Conservation (phyloP, 164 flowering plant genomes). For the Vitis amurensis region DNA sequence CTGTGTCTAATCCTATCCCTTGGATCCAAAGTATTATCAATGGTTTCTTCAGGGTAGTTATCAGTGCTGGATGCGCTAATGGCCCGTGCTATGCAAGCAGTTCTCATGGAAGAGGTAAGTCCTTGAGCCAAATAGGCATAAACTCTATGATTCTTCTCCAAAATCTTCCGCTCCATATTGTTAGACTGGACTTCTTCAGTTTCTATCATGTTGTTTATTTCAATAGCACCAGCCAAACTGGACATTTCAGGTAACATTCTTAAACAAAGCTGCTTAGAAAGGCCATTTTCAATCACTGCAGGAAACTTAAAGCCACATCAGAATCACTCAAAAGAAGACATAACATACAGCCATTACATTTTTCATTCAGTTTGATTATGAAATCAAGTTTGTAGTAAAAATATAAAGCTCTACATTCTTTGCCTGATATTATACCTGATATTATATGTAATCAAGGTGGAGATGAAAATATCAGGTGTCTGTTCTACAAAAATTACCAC, state of each 20-base stretch:
- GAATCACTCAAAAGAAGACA: not conserved
- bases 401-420: no score
- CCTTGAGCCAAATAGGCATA: constrained; percentile 51
- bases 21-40: constrained; percentile 55
- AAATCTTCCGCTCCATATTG: constrained; percentile 25
- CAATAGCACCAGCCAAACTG: constrained; percentile 23
- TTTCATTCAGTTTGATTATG: not conserved
- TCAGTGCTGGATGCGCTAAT: constrained; percentile 74
- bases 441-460: no score
- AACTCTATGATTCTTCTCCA: constrained; percentile 41
- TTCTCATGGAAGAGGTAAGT: constrained; percentile 20
- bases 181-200: constrained; percentile 17
- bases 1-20: constrained; percentile 28
- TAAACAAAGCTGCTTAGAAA: constrained; percentile 52
- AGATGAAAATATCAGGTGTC: no score
- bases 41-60: constrained; percentile 55
- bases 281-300: constrained; percentile 55
- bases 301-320: constrained; percentile 2
- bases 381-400: not conserved
- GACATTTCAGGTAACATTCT: constrained; percentile 53
- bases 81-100: constrained; percentile 38
- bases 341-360: not conserved
- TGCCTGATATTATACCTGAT: no score
- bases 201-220: constrained; percentile 22
- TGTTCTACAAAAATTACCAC: no score